phyloP scores from a whole-genome alignment of 371 early-diverging fungal species.

The Rhizopus stolonifer region DNA sequence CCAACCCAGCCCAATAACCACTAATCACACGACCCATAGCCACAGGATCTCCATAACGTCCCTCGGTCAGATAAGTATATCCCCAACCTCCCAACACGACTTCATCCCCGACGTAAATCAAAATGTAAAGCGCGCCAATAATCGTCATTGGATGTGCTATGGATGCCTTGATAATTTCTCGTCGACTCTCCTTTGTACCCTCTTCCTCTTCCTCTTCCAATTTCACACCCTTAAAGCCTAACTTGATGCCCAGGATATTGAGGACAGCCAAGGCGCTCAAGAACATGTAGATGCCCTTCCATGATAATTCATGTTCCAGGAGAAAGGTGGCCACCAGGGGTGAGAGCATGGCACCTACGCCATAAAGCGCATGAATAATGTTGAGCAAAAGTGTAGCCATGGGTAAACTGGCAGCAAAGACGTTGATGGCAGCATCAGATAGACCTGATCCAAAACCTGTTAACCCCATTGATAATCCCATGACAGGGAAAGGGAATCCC shows the following conservation, averaged over 20 bases:
- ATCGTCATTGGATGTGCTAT: conserved; percentile 27
- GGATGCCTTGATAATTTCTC: conserved; percentile 18
- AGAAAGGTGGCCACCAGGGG: conserved; percentile 30
- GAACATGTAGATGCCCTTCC: conserved; percentile 32
- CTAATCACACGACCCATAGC: conserved; percentile 26
- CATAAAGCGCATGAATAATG: conserved; percentile 38
- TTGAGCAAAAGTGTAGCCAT: conserved; percentile 34
- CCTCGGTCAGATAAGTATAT: conserved; percentile 33
- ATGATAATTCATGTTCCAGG: conserved; percentile 19
- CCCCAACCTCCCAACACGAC: conserved; percentile 42
- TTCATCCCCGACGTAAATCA: conserved; percentile 38
- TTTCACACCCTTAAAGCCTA: conserved; percentile 20
- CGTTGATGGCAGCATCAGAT: conserved; percentile 35
- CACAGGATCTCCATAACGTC: conserved; percentile 22
- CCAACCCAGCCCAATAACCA: conserved; percentile 38
- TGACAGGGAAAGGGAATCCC: conserved; percentile 25
- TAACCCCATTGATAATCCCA: conserved; percentile 18
- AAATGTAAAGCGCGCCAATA: conserved; percentile 29
- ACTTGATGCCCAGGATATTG: conserved; percentile 19
- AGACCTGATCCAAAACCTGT: conserved; percentile 30
- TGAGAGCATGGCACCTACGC: conserved; percentile 35
- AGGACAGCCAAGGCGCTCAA: conserved; percentile 13
- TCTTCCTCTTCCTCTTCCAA: conserved; percentile 15
- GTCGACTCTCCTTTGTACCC: conserved; percentile 1
- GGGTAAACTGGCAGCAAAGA: conserved; percentile 30